Conservation (phyloP, 2,329 filamentous ascomycete genomes). For the Xylariaceae sp. region DNA sequence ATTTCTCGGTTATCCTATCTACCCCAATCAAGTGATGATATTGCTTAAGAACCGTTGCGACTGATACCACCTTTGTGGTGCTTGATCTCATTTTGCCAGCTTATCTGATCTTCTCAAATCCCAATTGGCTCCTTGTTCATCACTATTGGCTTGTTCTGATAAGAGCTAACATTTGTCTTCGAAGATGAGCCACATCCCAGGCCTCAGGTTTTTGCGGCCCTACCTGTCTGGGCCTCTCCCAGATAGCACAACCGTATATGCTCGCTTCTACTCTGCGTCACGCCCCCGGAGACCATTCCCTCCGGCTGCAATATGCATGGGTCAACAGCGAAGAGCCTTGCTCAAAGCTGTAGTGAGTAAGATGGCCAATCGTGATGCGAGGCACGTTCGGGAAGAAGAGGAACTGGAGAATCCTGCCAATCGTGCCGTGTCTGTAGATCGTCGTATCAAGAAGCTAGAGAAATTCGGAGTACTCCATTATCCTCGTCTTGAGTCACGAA, state of each 20-base stretch:
- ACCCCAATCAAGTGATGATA: constrained; percentile 42
- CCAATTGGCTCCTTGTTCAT: constrained; percentile 4
- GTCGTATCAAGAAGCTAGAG: constrained; percentile 50
- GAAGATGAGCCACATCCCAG: constrained; percentile 41
- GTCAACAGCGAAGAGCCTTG: constrained; percentile 16
- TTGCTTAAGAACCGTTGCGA: constrained; percentile 56
- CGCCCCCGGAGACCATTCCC: constrained; percentile 14
- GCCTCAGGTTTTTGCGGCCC: constrained; percentile 53
- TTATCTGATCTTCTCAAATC: constrained; percentile 38
- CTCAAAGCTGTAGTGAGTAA: constrained; percentile 10
- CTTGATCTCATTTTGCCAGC: constrained; percentile 51
- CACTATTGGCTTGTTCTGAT: constrained; percentile 2
- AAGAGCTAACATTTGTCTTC: constrained; percentile 22
- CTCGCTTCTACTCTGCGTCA: constrained; percentile 48
- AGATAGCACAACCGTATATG: constrained; percentile 38
- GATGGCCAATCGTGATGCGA: too few species aligned
- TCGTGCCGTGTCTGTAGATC: constrained; percentile 14
- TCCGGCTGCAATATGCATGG: constrained; percentile 8
- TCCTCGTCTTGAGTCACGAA: constrained; percentile 43
- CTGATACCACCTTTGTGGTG: constrained; percentile 47
- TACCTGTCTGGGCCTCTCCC: constrained; percentile 44
- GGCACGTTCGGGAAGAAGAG: constrained; percentile 3
- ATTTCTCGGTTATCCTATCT: neutral
- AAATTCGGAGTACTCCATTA: constrained; percentile 49
- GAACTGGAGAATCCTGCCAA: constrained; percentile 8